A percentile compares a stretch with the other conserved stretches of the same genome.
phyloP scores from a whole-genome alignment of 257 asterid genomes.

The Galeopsis tetrahit region DNA sequence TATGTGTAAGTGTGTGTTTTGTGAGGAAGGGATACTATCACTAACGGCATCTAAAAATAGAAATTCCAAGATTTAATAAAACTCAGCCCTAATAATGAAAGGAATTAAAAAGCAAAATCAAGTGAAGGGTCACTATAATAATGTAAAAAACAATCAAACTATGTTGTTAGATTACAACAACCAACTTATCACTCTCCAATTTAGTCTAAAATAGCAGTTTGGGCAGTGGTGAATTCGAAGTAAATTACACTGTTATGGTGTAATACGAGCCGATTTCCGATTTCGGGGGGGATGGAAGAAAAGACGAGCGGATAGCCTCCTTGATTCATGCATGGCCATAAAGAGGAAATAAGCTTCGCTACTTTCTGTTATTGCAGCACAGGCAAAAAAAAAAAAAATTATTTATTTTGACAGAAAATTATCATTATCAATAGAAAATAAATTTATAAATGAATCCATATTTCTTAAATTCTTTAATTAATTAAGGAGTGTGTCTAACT shows the following conservation, averaged over 20 bases:
- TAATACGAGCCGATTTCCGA: slow-evolving; percentile 28
- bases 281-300: slow-evolving; percentile 27
- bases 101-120: neutral
- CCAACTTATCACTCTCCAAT: slow-evolving; percentile 16
- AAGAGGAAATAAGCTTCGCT: slow-evolving; percentile 11
- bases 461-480: too few relatives aligned
- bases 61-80: slow-evolving; percentile 24
- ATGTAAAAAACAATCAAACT: neutral
- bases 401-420: neutral
- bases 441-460: neutral
- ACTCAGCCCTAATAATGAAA: slow-evolving; percentile 2
- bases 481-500: too few relatives aligned
- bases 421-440: neutral
- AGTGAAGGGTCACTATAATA: slow-evolving; percentile 11
- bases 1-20: slow-evolving; percentile 33
- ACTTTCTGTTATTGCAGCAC: neutral
- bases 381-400: too few relatives aligned
- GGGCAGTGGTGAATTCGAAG: slow-evolving; percentile 3
- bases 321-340: slow-evolving; percentile 47
- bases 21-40: slow-evolving; percentile 39
- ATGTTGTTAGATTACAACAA: slow-evolving; percentile 21
- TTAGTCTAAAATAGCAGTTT: slow-evolving; percentile 17
- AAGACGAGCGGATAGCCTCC: slow-evolving; percentile 26
- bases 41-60: slow-evolving; percentile 51
- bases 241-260: slow-evolving; percentile 32